These are phyloP conservation scores for Teratosphaeriaceae sp. DNA, from an alignment of 2,329 filamentous ascomycete genomes.

Conservation along the genomic window DNA sequence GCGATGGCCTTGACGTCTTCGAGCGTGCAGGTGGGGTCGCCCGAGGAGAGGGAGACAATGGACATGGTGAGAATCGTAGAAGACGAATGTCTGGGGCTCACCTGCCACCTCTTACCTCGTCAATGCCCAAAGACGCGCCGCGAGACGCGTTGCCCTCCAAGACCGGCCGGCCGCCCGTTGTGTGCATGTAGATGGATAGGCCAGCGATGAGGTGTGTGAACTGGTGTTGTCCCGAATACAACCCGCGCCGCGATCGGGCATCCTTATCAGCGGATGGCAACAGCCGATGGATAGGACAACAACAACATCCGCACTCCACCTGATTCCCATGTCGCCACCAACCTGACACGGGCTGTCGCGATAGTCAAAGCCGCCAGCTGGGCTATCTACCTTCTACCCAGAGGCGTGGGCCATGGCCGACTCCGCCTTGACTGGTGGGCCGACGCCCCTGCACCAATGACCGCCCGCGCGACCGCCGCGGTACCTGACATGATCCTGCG, in stretches of 20 bases:
- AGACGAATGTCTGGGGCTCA: too few relatives aligned
- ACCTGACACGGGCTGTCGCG: too few relatives aligned
- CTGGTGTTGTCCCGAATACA: neutral
- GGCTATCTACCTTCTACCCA: too few relatives aligned
- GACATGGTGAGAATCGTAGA: constrained; percentile 20
- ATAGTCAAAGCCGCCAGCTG: neutral
- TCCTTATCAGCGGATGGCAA: neutral
- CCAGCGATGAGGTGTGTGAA: neutral
- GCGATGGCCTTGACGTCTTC: constrained; percentile 20
- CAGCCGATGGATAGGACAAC: too few relatives aligned
- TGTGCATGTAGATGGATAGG: too few relatives aligned
- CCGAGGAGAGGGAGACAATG: constrained; percentile 22
- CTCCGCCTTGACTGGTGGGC: neutral
- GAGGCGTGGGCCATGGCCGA: too few relatives aligned
- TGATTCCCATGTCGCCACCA: neutral
- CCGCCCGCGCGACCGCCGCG: neutral
- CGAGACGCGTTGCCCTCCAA: too few relatives aligned
- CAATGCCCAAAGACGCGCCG: too few relatives aligned
- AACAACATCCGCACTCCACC: too few relatives aligned
- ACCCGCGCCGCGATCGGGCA: neutral
- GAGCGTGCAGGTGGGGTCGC: constrained; percentile 21
- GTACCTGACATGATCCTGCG: too few relatives aligned
- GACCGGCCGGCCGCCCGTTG: too few relatives aligned
- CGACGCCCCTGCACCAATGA: too few relatives aligned
- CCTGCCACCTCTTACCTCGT: neutral